phyloP scores from a whole-genome alignment of 176 grass and related monocot species.

The Musa schizocarpa region DNA sequence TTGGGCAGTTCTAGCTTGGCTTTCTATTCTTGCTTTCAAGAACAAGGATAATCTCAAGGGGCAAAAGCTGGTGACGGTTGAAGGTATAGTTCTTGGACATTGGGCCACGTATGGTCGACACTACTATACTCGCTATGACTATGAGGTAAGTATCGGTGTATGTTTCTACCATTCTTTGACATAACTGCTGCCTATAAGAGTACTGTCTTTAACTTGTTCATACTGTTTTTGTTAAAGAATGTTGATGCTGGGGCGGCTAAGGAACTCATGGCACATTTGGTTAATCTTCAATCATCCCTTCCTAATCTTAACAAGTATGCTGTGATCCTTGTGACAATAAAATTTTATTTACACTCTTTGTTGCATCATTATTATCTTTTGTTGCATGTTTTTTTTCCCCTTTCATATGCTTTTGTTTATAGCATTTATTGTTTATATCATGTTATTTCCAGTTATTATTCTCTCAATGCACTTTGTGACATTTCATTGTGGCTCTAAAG shows the following conservation, averaged over 20 bases:
- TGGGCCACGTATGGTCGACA: constrained; percentile 94
- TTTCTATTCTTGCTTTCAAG: constrained; percentile 93
- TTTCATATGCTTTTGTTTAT: background rate
- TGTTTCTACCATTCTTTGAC: background rate
- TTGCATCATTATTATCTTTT: background rate
- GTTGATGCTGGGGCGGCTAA: constrained; percentile 84
- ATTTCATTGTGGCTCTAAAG: no score
- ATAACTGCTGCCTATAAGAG: constrained; percentile 1
- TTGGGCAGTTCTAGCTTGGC: constrained; percentile 98
- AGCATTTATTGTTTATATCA: background rate
- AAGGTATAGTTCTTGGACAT: constrained; percentile 89
- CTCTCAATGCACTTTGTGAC: no score
- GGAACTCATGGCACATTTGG: constrained; percentile 72
- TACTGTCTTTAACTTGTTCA: constrained; percentile 16
- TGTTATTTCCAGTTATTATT: background rate
- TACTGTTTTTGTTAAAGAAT: constrained; percentile 54
- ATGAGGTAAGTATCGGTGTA: constrained; percentile 49
- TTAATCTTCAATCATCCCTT: constrained; percentile 68
- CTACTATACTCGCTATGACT: constrained; percentile 98
- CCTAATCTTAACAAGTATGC: constrained; percentile 85
- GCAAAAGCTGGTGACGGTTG: constrained; percentile 65
- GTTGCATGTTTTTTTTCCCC: background rate
- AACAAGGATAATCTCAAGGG: constrained; percentile 86
- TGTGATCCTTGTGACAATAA: background rate
- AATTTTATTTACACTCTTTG: background rate